Evolutionary conservation across 2,329 filamentous ascomycete species (phyloP).

Genomic region (Claviceps sp.): DNA sequence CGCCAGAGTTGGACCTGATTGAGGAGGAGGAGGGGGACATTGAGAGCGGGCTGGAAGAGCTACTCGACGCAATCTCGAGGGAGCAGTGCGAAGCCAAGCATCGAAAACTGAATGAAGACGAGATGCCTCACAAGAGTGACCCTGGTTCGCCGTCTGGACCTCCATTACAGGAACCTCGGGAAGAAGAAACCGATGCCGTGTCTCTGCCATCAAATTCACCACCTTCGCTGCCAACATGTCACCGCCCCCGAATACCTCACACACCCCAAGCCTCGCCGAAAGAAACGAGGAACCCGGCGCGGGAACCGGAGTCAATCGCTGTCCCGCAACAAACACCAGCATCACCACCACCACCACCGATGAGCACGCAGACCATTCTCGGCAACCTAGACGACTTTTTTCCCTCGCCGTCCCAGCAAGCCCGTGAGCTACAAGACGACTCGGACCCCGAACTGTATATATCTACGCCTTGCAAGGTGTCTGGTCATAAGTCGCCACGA

Average conservation of each 20-base stretch:
- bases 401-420: conserved; percentile 42
- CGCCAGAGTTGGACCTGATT: conserved; percentile 8
- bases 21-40: conserved; percentile 12
- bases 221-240: background rate
- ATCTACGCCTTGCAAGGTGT: background rate
- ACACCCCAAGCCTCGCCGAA: background rate
- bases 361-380: conserved; percentile 41
- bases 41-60: conserved; percentile 10
- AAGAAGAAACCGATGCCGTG: background rate
- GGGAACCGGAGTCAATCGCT: background rate
- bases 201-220: conserved; percentile 1
- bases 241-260: background rate
- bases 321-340: conserved; percentile 3
- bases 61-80: conserved; percentile 7
- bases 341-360: conserved; percentile 15
- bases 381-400: conserved; percentile 40
- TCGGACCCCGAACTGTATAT: background rate
- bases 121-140: background rate
- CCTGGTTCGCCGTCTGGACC: background rate
- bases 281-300: background rate
- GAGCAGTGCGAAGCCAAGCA: conserved; percentile 5
- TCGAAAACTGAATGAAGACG: no score
- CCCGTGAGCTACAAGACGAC: conserved; percentile 35
- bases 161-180: background rate
- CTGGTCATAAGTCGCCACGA: background rate